Base-by-base conservation (phyloP, 768 basidiomycete species). In the Panaeolus papilionaceus region DNA sequence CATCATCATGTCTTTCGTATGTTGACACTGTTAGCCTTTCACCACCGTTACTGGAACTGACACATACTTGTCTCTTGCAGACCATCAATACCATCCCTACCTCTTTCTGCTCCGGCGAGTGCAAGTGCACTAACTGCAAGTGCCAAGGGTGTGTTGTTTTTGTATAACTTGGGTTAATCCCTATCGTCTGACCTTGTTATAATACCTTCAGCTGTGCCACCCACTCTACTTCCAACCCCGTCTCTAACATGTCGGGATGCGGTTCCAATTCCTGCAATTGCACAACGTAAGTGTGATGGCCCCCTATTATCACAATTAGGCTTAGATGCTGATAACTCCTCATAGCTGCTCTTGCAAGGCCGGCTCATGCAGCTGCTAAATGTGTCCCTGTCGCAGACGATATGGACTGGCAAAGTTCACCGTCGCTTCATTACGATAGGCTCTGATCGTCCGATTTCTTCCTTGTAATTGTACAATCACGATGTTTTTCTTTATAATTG, bases 41-140 rank as follows among this genome's bases (percentile, higher is more conserved):
- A 3, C 45, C 7, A n/a, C 2, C 45, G 1, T 26, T 51, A 2
- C 7, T 26, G 1, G 14, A 14, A 10, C 54, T 58, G 14, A 58
- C 54, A 28, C 1, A 0, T 37, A 33, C 26, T 8, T 58, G 4
- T 33, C 4, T 37, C 26, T 58, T 33, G 5, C 33, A 58, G 54
- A 33, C 54, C 28, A 58, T 37, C 33, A 58, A 5, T 16, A 37
- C 26, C 33, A 37, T 58, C 54, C 54, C 54, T 33, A 58, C 28
- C 20, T 58, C 54, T 28, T 37, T 58, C 54, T 58, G 54, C 54
- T 11, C 26, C 0, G 54, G 54, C 54, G 54, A 58, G 16, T 58
- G 54, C 54, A 58, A 58, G 20, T 58, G 54, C 28, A 58, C 54
- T 28, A 10, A 9, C 4, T 58, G 54, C 54, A 58, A 58, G 54